Evolutionary conservation across 2,329 filamentous ascomycete genomes (phyloP).

Genomic region (Westerdykella aurantiaca): DNA sequence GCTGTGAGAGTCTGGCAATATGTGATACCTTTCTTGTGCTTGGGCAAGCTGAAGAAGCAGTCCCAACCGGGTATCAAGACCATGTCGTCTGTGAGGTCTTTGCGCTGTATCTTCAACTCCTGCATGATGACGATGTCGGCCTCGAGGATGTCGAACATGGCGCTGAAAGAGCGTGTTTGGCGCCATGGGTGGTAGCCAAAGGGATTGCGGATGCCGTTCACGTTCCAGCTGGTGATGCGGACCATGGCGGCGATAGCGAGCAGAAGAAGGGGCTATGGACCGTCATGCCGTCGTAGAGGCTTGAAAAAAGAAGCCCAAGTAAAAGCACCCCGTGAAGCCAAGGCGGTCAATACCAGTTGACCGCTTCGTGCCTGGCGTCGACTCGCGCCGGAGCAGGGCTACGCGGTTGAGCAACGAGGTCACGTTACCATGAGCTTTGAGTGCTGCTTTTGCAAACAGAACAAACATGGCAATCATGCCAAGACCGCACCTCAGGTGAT

Average conservation of each 20-base stretch:
- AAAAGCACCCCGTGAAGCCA: too few species aligned
- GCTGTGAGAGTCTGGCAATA: background rate
- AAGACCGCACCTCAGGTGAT: constrained; percentile 18
- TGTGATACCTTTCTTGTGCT: constrained; percentile 75
- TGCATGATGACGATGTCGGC: constrained; percentile 93
- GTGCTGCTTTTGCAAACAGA: constrained; percentile 10
- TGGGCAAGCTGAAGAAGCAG: constrained; percentile 88
- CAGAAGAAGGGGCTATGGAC: too few species aligned
- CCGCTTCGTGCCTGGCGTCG: too few species aligned
- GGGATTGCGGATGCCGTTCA: constrained; percentile 52
- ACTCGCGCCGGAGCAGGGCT: too few species aligned
- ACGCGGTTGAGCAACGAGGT: constrained; percentile 16
- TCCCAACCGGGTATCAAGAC: constrained; percentile 93
- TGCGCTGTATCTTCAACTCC: constrained; percentile 91
- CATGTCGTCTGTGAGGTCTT: constrained; percentile 92
- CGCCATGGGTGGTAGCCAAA: constrained; percentile 51
- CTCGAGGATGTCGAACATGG: constrained; percentile 91
- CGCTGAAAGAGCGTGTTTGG: constrained; percentile 42
- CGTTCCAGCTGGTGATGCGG: constrained; percentile 63
- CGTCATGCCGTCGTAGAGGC: too few species aligned
- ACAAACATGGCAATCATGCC: constrained; percentile 23
- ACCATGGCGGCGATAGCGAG: constrained; percentile 53
- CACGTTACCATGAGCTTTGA: constrained; percentile 3
- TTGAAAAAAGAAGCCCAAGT: too few species aligned
- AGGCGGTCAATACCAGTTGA: too few species aligned